These are phyloP conservation scores for Telfairia occidentalis DNA, from an alignment of 331 rosid genomes.

Conservation along the genomic window DNA sequence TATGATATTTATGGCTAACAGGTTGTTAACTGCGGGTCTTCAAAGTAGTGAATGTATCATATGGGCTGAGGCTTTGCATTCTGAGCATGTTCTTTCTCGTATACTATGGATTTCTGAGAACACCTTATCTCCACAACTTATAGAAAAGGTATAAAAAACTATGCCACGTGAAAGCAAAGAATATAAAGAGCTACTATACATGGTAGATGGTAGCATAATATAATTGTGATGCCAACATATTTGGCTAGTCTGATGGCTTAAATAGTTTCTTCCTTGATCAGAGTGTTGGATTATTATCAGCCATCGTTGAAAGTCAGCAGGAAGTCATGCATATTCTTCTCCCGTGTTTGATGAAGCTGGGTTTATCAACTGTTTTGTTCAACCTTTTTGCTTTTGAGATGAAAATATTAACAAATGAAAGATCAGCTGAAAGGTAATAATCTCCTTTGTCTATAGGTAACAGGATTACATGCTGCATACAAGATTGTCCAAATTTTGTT, in stretches of 20 bases:
- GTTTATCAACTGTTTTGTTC: conserved; percentile 52
- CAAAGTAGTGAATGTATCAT: conserved; percentile 43
- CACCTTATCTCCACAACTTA: conserved; percentile 62
- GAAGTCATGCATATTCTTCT: conserved; percentile 45
- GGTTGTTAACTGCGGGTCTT: conserved; percentile 53
- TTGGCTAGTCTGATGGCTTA: not conserved
- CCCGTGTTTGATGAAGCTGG: conserved; percentile 62
- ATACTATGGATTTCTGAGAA: conserved; percentile 78
- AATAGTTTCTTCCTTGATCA: conserved; percentile 25
- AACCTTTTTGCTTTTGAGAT: conserved; percentile 61
- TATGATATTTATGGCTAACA: conserved; percentile 21
- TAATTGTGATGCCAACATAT: not conserved
- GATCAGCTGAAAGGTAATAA: conserved; percentile 60
- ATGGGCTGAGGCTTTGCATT: conserved; percentile 62
- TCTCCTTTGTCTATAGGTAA: not conserved
- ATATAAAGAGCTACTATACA: not conserved
- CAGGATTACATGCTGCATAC: not conserved
- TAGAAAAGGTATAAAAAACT: conserved; percentile 59
- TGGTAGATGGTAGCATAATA: not conserved
- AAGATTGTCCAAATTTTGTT: not conserved
- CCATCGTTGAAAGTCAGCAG: conserved; percentile 52
- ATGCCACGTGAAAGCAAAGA: not conserved
- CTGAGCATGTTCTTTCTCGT: conserved; percentile 46
- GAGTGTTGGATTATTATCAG: conserved; percentile 62
- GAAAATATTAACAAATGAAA: conserved; percentile 40